Base-by-base conservation (phyloP, 2,329 filamentous ascomycete genomes). In the Biscogniauxia sp. region DNA sequence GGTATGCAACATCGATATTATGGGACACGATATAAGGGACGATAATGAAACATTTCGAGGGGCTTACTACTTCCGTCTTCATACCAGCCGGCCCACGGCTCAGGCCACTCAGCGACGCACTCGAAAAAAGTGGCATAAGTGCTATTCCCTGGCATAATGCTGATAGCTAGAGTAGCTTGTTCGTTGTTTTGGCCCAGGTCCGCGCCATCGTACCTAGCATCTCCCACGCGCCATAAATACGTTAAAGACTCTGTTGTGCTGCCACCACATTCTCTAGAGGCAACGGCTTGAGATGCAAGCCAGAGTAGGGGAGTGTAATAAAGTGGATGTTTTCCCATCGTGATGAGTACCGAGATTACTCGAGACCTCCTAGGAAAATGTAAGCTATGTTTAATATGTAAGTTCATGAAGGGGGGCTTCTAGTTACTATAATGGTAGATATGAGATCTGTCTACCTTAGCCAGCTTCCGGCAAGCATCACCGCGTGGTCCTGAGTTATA, bases 341-440 rank as follows among this genome's bases (percentile, higher is more conserved):
- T 69, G 60, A 60, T 20, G 53, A 53, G 85, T 89, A 84, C 83
- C 56, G 20, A 20, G 51, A 26, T 54, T 57, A 49, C 20, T 58
- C 56, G 15, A 45, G 45, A 15, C 50, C 6, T 56, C 26, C n/a
- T 25, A 9, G 26, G 26, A 17, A 25, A 32, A n/a, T 23, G 19
- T 52, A 15, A 32, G 59, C 32, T 41, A 45, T 13, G 61, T 53
- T 57, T 56, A 20, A 51, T 32, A 32, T 32, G 15, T 45, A 7
- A 45, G 11, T 45, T n/a, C 7, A 45, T 2, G 28, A 32, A 13
- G n/a, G n/a, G n/a, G n/a, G n/a, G n/a, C n/a, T 13, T 32, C 11
- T n/a, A 17, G 13, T n/a, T 45, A 2, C 37, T 45, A 3, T 13
- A 45, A 5, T n/a, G n/a, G 37, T n/a, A 45, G 11, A 11, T 45